Conservation (phyloP, 164 flowering plant genomes). For the Brasenia schreberi region DNA sequence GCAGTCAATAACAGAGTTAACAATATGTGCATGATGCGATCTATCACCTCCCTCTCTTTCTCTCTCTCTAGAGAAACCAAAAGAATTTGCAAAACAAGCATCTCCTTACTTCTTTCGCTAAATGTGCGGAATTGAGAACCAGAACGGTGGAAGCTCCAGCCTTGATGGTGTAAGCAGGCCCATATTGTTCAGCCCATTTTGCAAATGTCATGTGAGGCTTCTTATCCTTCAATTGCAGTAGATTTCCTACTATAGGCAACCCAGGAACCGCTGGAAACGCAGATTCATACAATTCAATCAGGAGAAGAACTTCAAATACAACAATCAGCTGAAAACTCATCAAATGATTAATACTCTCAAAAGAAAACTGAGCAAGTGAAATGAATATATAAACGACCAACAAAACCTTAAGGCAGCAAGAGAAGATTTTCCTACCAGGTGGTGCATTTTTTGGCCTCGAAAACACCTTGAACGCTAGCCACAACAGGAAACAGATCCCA, state of each 20-base stretch:
- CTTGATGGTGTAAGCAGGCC: slow-evolving; percentile 64
- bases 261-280: slow-evolving; percentile 52
- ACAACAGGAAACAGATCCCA: neutral
- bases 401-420: neutral
- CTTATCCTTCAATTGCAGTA: slow-evolving; percentile 66
- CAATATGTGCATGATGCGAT: too few species aligned
- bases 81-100: too few species aligned
- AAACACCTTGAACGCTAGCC: neutral
- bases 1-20: neutral
- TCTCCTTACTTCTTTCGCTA: slow-evolving; percentile 63
- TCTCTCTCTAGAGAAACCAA: too few species aligned
- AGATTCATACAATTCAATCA: neutral
- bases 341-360: neutral
- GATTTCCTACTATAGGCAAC: slow-evolving; percentile 60
- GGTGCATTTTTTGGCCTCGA: neutral
- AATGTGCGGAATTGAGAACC: slow-evolving; percentile 56
- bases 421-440: neutral
- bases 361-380: neutral
- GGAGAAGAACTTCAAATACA: neutral
- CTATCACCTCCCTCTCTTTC: too few species aligned
- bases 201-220: slow-evolving; percentile 67
- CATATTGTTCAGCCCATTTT: slow-evolving; percentile 56
- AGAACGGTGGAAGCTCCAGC: slow-evolving; percentile 57
- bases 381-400: neutral
- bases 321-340: too few species aligned